phyloP scores from a whole-genome alignment of 495 filamentous ascomycete genomes.

The Sporormia fimetaria region DNA sequence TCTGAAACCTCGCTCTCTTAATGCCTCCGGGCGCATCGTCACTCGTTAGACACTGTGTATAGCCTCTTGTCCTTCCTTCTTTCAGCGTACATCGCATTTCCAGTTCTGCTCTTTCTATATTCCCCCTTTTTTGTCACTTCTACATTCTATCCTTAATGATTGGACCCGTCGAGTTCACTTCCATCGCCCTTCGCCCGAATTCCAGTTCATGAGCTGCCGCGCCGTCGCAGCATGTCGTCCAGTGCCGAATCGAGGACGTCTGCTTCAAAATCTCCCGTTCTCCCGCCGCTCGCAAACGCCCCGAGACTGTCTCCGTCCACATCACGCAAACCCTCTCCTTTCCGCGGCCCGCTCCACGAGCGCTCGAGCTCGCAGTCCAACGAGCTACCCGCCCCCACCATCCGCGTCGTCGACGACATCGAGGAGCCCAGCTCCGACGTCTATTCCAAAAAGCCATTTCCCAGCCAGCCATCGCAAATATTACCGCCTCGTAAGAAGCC shows the following conservation, averaged over 20 bases:
- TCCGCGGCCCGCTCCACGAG: slow-evolving; percentile 42
- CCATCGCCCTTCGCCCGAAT: slow-evolving; percentile 9
- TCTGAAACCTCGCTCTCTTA: slow-evolving; percentile 26
- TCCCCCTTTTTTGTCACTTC: slow-evolving; percentile 26
- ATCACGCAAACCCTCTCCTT: slow-evolving; percentile 24
- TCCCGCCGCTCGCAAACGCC: slow-evolving; percentile 8
- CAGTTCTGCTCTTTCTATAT: slow-evolving; percentile 19
- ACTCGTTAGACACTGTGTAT: slow-evolving; percentile 26
- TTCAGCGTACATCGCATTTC: no score
- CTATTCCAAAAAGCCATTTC: slow-evolving; percentile 31
- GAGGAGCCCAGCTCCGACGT: slow-evolving; percentile 23
- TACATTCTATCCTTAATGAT: slow-evolving; percentile 24
- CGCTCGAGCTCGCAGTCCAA: slow-evolving; percentile 47
- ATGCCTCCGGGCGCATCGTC: slow-evolving; percentile 26
- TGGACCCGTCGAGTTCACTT: neutral
- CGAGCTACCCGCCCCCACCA: slow-evolving; percentile 39
- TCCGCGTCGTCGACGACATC: slow-evolving; percentile 36
- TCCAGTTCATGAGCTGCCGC: slow-evolving; percentile 10
- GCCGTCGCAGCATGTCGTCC: slow-evolving; percentile 24
- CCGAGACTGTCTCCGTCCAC: slow-evolving; percentile 19
- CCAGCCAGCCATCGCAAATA: slow-evolving; percentile 29
- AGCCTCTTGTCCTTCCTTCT: slow-evolving; percentile 27
- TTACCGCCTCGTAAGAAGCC: slow-evolving; percentile 25
- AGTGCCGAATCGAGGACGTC: slow-evolving; percentile 1
- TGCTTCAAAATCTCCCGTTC: slow-evolving; percentile 7